Base-by-base conservation (phyloP, 2,329 filamentous ascomycete species). In the Elsinoe ampelina region DNA sequence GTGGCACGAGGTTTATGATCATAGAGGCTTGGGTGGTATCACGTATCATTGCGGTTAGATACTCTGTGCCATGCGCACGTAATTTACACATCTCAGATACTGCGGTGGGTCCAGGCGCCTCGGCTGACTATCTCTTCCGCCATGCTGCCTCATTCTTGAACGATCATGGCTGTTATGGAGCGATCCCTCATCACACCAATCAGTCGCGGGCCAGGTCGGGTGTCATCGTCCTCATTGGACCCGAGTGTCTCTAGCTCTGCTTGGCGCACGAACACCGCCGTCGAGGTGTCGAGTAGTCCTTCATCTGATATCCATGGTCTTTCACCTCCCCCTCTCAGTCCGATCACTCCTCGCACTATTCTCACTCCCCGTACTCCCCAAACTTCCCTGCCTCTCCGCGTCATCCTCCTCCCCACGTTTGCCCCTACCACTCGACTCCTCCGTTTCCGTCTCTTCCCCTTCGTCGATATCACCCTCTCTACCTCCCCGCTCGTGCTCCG, bases 381-480 rank as follows among this genome's bases (percentile, higher is more conserved):
- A 7, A 39, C 48, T 52, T 1, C 48, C 48, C 12, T 39, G 26
- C 34, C 48, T 34, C 12, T 39, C 15, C 10, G 26, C 48, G 22
- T 35, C 34, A 22, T 52, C 48, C 32, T 36, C 35, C 8, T 10
- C 19, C 4, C 26, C 26, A 3, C 26, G 26, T 7, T 38, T 19
- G n/a, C 17, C 17, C 11, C 20, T 13, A 10, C 17, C 48, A 2
- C 19, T 52, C 48, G 39, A 15, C n/a, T 60, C 59, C 30, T 54
- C 42, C 11, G 61, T 58, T 36, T 63, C 62, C 32, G 34, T 51
- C 20, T 59, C 61, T 20, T 45, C 59, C 19, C 54, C 57, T 30
- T 41, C 41, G 8, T 57, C 57, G 4, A 54, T 47, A 4, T 48
- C 59, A 3, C 38, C 54, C 2, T 38, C 5, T 51, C 47, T 42